phyloP scores from a whole-genome alignment of 2,329 filamentous ascomycete species.

The Exophiala xenobiotica region DNA sequence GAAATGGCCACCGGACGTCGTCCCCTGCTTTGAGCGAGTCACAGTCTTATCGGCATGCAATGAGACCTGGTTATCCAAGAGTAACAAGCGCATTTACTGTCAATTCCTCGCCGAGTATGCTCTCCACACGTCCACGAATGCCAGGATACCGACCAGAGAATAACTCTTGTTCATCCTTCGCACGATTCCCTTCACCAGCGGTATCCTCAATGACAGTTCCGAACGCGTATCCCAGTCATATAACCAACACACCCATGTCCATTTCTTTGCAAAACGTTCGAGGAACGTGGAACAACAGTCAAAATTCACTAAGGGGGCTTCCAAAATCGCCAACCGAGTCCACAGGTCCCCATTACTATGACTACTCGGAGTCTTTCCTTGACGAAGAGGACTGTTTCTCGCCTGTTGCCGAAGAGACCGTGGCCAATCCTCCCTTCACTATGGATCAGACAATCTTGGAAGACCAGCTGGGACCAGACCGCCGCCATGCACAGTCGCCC shows the following conservation, averaged over 20 bases:
- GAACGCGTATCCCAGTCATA: slow-evolving; percentile 6
- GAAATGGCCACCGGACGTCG: slow-evolving; percentile 13
- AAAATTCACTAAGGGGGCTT: slow-evolving; percentile 14
- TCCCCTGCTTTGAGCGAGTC: slow-evolving; percentile 27
- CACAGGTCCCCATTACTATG: slow-evolving; percentile 29
- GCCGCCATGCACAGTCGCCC: slow-evolving; percentile 28
- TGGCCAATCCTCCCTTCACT: slow-evolving; percentile 11
- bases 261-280: slow-evolving; percentile 21
- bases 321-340: slow-evolving; percentile 29
- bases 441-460: slow-evolving; percentile 23
- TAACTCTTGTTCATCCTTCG: slow-evolving; percentile 24
- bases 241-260: slow-evolving; percentile 25
- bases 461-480: slow-evolving; percentile 10
- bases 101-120: slow-evolving; percentile 26
- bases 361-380: slow-evolving; percentile 32
- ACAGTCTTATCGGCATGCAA: slow-evolving; percentile 13
- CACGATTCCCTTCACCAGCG: slow-evolving; percentile 26
- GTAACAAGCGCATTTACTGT: slow-evolving; percentile 24
- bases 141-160: slow-evolving; percentile 26
- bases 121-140: slow-evolving; percentile 8
- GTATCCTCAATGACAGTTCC: slow-evolving; percentile 8
- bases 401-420: slow-evolving; percentile 6
- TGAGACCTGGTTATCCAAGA: slow-evolving; percentile 14
- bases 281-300: slow-evolving; percentile 17
- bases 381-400: slow-evolving; percentile 26